phyloP scores from a whole-genome alignment of 768 basidiomycete genomes.

The Leucocoprinus leucothites region DNA sequence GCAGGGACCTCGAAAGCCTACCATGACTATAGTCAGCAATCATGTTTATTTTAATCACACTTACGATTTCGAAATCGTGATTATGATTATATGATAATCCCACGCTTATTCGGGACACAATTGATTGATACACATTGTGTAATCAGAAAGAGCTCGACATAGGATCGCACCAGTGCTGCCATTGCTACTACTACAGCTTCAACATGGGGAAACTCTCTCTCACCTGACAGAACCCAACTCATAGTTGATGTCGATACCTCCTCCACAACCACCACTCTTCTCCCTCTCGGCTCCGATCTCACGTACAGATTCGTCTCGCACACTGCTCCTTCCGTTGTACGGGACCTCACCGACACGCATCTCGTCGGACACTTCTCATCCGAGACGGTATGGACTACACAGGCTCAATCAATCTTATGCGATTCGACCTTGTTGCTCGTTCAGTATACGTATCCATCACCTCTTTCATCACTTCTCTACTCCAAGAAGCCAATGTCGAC shows the following conservation, averaged over 20 bases:
- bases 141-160: constrained; percentile 83
- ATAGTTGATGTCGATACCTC: constrained; percentile 81
- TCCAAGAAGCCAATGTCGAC: constrained; percentile 51
- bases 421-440: constrained; percentile 62
- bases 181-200: constrained; percentile 52
- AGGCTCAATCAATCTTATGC: constrained; percentile 46
- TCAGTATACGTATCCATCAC: constrained; percentile 59
- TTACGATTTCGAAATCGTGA: too few relatives aligned
- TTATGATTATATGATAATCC: too few relatives aligned
- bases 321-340: constrained; percentile 49
- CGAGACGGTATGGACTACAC: constrained; percentile 94
- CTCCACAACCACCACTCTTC: constrained; percentile 62
- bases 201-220: constrained; percentile 35
- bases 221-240: constrained; percentile 70
- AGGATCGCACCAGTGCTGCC: constrained; percentile 82
- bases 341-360: constrained; percentile 73
- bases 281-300: constrained; percentile 76
- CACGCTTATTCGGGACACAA: too few relatives aligned
- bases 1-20: constrained; percentile 50
- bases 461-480: constrained; percentile 48
- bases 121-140: too few relatives aligned
- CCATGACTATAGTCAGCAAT: constrained; percentile 93
- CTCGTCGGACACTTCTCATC: constrained; percentile 90
- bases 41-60: constrained; percentile 71
- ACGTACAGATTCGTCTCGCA: constrained; percentile 58